phyloP scores from a whole-genome alignment of 176 grass and related monocot genomes.

The Oryza glumipatula region DNA sequence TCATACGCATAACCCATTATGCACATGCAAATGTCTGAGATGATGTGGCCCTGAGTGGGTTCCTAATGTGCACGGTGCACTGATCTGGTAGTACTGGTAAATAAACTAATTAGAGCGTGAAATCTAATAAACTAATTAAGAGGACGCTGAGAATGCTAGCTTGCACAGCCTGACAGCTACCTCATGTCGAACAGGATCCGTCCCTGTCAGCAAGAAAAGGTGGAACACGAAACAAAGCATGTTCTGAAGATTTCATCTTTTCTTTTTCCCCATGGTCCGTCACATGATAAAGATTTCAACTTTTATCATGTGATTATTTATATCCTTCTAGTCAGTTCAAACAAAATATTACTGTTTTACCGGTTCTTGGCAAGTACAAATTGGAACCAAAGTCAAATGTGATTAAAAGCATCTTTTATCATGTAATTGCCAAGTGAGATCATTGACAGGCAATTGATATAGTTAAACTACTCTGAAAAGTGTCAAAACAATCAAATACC shows the following conservation, averaged over 20 bases:
- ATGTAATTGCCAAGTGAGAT: neutral
- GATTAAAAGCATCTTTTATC: neutral
- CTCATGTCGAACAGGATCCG: conserved; percentile 20
- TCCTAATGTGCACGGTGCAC: conserved; percentile 36
- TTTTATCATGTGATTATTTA: neutral
- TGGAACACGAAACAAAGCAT: neutral
- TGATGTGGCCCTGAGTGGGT: conserved; percentile 43
- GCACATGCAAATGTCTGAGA: conserved; percentile 38
- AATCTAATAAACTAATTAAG: conserved; percentile 5
- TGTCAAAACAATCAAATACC: neutral
- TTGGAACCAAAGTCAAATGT: neutral
- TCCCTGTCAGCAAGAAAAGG: conserved; percentile 12
- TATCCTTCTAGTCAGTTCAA: neutral
- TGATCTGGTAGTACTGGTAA: conserved; percentile 21
- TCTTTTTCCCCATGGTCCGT: neutral
- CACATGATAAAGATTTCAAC: neutral
- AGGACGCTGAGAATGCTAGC: neutral
- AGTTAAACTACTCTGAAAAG: neutral
- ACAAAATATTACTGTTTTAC: conserved; percentile 7
- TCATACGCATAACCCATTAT: conserved; percentile 43
- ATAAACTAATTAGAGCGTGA: conserved; percentile 9
- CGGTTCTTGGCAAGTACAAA: neutral
- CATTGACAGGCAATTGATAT: neutral
- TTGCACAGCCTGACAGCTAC: neutral
- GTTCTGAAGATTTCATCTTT: neutral